Conservation (phyloP, 2,329 filamentous ascomycete genomes). For the Colletotrichum higginsianum region DNA sequence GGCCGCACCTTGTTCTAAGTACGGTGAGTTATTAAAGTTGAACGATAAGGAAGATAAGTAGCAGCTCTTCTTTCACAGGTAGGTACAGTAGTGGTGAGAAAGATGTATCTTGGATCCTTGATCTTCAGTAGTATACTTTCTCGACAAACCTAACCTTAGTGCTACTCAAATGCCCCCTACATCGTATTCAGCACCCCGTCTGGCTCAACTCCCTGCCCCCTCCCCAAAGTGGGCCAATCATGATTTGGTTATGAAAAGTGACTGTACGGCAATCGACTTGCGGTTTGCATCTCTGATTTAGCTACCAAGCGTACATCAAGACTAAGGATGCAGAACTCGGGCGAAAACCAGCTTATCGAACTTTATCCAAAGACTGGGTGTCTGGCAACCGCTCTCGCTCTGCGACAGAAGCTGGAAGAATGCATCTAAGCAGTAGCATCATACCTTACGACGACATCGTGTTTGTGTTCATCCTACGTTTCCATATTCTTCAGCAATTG, state of each 20-base stretch:
- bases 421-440: too few relatives aligned
- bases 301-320: too few relatives aligned
- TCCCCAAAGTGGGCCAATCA: neutral
- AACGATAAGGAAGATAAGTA: constrained; percentile 21
- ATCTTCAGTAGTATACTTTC: neutral
- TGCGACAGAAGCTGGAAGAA: neutral
- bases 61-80: neutral
- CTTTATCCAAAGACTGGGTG: too few relatives aligned
- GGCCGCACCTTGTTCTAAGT: constrained; percentile 38
- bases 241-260: neutral
- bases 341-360: too few relatives aligned
- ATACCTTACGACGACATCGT: too few relatives aligned
- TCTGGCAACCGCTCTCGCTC: neutral
- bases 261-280: neutral
- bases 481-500: neutral
- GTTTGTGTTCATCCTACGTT: too few relatives aligned
- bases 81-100: too few relatives aligned
- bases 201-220: neutral
- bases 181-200: neutral
- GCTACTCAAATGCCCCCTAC: neutral
- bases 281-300: neutral
- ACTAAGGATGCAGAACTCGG: neutral
- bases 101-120: neutral
- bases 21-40: constrained; percentile 7
- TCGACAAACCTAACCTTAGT: neutral